Percentiles rank a stretch among this genome's conserved stretches.
Conservation (phyloP, 139 green algal genomes). For the Chlorella sp. region DNA sequence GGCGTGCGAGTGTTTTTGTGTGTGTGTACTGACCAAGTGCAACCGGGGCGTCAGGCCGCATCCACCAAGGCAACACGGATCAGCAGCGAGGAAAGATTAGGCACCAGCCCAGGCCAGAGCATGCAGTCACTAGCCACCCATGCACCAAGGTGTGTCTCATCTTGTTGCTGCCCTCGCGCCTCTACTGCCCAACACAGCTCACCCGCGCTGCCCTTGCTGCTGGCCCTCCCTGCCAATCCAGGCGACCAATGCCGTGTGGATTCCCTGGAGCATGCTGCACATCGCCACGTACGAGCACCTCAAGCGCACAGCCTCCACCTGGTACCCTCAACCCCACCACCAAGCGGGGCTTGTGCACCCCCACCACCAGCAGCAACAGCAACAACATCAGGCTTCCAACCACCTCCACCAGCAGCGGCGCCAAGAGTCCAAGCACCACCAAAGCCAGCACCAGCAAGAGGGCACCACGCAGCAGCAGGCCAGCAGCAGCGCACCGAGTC, state of each 20-base stretch:
- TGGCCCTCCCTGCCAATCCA: slow-evolving; percentile 1
- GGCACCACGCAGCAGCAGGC: too few species aligned
- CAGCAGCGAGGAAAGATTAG: too few species aligned
- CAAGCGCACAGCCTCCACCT: slow-evolving; percentile 28
- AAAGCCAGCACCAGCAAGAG: not conserved
- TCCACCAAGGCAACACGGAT: too few species aligned
- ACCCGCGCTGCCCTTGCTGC: not conserved
- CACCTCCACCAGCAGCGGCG: not conserved
- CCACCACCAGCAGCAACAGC: not conserved
- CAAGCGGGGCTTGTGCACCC: not conserved
- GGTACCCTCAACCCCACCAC: not conserved
- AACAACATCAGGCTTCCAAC: not conserved
- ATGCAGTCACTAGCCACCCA: not conserved
- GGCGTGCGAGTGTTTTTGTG: not conserved
- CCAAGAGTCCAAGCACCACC: not conserved
- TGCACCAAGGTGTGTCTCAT: not conserved
- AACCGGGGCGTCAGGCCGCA: too few species aligned
- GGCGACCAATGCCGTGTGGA: slow-evolving; percentile 73
- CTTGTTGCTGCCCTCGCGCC: not conserved
- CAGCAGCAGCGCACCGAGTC: not conserved
- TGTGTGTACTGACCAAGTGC: not conserved
- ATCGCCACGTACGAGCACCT: slow-evolving; percentile 58
- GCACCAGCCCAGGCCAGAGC: not conserved
- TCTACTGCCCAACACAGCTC: not conserved
- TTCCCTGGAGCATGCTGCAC: slow-evolving; percentile 80